Evolutionary conservation across 2,329 filamentous ascomycete species (phyloP), one percentile per base, ranked within the genome.

Genomic region (Fusarium sp.): DNA sequence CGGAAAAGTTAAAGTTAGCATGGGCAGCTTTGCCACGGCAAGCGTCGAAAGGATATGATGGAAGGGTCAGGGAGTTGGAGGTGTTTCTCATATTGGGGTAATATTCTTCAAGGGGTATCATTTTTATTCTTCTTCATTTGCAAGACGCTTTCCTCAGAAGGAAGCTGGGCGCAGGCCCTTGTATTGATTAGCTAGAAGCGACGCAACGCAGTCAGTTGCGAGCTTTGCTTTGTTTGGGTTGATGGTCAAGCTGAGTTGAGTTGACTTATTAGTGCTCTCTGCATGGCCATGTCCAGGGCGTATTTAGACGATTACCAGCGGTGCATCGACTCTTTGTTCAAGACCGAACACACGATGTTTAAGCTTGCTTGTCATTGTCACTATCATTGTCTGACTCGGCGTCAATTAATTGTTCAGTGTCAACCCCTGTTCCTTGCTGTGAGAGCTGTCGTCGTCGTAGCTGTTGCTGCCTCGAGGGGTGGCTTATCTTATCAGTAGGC

Each of bases 401-500:
- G 33, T 34, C 9, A 16, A 18, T 38, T 38, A 8, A 16, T 38
- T 9, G 16, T 16, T 31, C 25, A 27, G 25, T 44, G 23, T 46
- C 31, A 20, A 23, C 20, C 29, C 18, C 18, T 27, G 16, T 40
- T 33, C 25, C 27, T 18, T 46, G 18, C 31, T 14, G 9, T 14
- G 9, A 18, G 14, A 46, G 20, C 31, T 46, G 67, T 54, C 70
- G 71, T 72, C 68, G 68, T 72, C 67, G 59, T 25, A 34, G 29
- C 61, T 54, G 56, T 60, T 68, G 72, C 58, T 74, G 72, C 72
- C 72, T 73, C 67, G 54, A 27, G 20, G 33, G 46, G 27, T 25
- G 54, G 13, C 68, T 74, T 74, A 74, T 74, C 72, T 74, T 74
- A 74, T 74, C 72, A 64, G 72, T 23, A 18, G 23, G 10, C 9